Evolutionary conservation across 73 alveolate species (phyloP).

Genomic region (Symbiodinium pilosum): DNA sequence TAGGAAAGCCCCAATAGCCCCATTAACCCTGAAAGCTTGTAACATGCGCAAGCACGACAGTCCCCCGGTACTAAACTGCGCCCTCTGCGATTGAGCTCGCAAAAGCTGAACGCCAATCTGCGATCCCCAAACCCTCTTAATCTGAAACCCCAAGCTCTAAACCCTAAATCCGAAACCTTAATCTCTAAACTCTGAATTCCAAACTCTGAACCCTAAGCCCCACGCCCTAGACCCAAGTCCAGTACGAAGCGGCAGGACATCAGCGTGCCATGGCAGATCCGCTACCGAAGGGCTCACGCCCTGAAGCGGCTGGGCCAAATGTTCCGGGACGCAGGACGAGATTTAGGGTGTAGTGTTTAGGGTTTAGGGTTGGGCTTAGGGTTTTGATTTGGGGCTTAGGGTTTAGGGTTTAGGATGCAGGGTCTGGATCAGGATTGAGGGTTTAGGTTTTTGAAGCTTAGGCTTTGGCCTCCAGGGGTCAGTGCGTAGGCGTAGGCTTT

Average conservation of each 20-base stretch:
- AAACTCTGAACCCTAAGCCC: background rate
- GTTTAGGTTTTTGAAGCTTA: background rate
- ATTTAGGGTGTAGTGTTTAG: background rate
- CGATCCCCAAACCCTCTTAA: background rate
- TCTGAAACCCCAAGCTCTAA: background rate
- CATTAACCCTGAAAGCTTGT: background rate
- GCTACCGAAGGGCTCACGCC: slow-evolving; percentile 87
- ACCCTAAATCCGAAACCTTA: background rate
- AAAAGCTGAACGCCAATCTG: background rate
- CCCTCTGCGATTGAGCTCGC: too few relatives aligned
- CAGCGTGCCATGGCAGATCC: slow-evolving; percentile 84
- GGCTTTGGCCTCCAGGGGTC: too few relatives aligned
- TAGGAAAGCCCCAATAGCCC: background rate
- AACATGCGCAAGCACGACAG: too few relatives aligned
- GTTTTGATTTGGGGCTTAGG: background rate
- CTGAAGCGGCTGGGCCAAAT: slow-evolving; percentile 78
- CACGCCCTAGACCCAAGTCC: background rate
- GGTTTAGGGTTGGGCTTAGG: background rate
- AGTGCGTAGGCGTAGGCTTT: too few relatives aligned
- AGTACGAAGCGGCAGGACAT: background rate
- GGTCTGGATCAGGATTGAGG: background rate
- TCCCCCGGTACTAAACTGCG: too few relatives aligned
- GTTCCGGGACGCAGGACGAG: slow-evolving; percentile 85
- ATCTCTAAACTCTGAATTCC: background rate
- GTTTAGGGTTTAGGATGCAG: background rate